These are phyloP conservation scores for Scedosporium aurantiacum DNA, from an alignment of 2,329 filamentous ascomycete genomes.

Conservation along the genomic window DNA sequence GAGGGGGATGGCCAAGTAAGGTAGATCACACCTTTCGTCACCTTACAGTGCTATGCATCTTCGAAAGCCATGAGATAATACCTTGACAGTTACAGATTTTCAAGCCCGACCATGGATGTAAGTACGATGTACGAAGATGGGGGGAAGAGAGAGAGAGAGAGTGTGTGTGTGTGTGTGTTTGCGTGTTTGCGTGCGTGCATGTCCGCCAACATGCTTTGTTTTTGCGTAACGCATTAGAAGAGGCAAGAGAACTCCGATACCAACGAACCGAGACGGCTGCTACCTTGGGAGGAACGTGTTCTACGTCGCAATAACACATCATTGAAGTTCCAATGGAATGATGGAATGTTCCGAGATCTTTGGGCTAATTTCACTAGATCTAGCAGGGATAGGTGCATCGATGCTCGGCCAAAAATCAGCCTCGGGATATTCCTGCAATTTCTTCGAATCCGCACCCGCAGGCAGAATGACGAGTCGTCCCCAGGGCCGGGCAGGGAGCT, in stretches of 20 bases:
- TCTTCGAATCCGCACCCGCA: not conserved
- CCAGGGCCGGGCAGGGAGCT: not conserved
- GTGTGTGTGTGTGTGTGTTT: too few relatives aligned
- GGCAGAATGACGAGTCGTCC: not conserved
- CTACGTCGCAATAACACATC: not conserved
- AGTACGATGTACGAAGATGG: too few relatives aligned
- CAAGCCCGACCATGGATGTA: not conserved
- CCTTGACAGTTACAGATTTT: not conserved
- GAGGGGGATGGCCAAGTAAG: not conserved
- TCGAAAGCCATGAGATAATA: not conserved
- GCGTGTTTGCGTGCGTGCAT: too few relatives aligned
- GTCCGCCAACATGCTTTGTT: too few relatives aligned
- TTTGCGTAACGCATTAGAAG: too few relatives aligned
- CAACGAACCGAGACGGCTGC: too few relatives aligned
- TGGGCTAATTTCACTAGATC: not conserved
- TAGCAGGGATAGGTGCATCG: not conserved
- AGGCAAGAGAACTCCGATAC: too few relatives aligned
- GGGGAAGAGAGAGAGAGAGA: too few relatives aligned
- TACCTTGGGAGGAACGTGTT: not conserved
- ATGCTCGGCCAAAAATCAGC: not conserved
- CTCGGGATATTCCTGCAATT: not conserved
- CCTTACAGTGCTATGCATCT: not conserved
- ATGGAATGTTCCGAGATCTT: slow-evolving; percentile 1
- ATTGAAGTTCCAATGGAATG: not conserved
- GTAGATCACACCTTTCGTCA: not conserved